Evolutionary conservation across 805 yeast species (phyloP).

Genomic region (Yamadazyma nakazawae): DNA sequence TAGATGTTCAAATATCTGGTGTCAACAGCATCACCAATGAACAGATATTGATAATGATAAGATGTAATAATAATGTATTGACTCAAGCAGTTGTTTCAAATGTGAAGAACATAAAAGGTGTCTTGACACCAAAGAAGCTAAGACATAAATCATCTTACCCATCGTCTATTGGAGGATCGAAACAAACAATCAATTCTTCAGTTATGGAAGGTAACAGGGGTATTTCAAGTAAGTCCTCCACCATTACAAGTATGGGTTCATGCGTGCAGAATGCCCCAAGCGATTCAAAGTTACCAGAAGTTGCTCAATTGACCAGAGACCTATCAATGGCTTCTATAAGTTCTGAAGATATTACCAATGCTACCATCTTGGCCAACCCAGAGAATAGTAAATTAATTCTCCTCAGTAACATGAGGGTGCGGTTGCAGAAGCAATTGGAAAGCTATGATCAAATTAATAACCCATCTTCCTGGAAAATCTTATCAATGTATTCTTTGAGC

Average conservation of each 20-base stretch:
- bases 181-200: conserved; percentile 34
- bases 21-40: conserved; percentile 30
- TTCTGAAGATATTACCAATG: conserved; percentile 18
- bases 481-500: conserved; percentile 36
- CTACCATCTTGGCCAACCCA: conserved; percentile 23
- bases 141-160: conserved; percentile 11
- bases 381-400: conserved; percentile 21
- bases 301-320: conserved; percentile 14
- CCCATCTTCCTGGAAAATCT: conserved; percentile 43
- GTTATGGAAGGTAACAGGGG: conserved; percentile 28
- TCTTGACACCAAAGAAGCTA: conserved; percentile 14
- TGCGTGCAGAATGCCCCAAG: conserved; percentile 4
- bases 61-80: conserved; percentile 30
- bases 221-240: conserved; percentile 22
- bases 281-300: not conserved
- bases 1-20: conserved; percentile 36
- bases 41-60: conserved; percentile 26
- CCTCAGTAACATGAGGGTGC: conserved; percentile 31
- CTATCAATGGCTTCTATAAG: conserved; percentile 19
- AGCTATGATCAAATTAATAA: conserved; percentile 24
- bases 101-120: conserved; percentile 27
- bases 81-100: conserved; percentile 23
- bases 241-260: conserved; percentile 20
- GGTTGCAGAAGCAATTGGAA: conserved; percentile 37
- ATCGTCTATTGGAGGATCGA: conserved; percentile 13